Evolutionary conservation across 1,284 basidiomycete species (phyloP), one percentile per base, ranked within the genome.

Genomic region (Chiua sp.): DNA sequence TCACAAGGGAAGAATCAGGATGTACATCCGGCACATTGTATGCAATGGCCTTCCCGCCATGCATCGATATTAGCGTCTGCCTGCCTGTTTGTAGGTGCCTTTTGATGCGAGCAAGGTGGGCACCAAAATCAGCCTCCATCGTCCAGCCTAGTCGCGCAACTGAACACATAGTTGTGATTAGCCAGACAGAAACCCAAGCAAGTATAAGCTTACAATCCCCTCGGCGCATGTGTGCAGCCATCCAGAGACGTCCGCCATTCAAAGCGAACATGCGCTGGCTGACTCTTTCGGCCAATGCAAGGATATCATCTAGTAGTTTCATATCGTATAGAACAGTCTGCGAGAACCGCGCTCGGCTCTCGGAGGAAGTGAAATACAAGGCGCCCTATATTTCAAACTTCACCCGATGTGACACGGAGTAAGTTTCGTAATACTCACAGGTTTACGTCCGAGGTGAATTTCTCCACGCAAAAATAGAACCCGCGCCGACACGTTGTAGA

Each of bases 211-310:
- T 59, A 78, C 75, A 82, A 55, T 81, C 82, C 2, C 82, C 81
- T 39, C 80, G 71, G 30, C 80, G 75, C 80, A 83, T 81, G 42
- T 82, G 82, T 4, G 77, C 79, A 35, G 76, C 77, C 69, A 80
- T 73, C 82, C 82, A 82, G 50, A 76, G 69, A 20, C 80, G 68
- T 5, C 80, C 80, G 0, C 55, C 68, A 15, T 69, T 75, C 35
- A 66, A 42, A 37, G 72, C 65, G 3, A 59, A 59, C 77, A 82
- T 79, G 18, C 79, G 75, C 8, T 67, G 32, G 20, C 65, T 72
- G 37, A 82, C 60, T 16, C 59, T 60, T 37, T 69, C 68, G 3
- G 78, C 77, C 47, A 82, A 65, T 1, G 66, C 61, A 7, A 72
- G 59, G 5, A 82, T 57, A n/a, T 63, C 57, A 11, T 71, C 63